Base-by-base conservation (phyloP, 192 early-diverging fungal species). In the Obelidium mucronatum region DNA sequence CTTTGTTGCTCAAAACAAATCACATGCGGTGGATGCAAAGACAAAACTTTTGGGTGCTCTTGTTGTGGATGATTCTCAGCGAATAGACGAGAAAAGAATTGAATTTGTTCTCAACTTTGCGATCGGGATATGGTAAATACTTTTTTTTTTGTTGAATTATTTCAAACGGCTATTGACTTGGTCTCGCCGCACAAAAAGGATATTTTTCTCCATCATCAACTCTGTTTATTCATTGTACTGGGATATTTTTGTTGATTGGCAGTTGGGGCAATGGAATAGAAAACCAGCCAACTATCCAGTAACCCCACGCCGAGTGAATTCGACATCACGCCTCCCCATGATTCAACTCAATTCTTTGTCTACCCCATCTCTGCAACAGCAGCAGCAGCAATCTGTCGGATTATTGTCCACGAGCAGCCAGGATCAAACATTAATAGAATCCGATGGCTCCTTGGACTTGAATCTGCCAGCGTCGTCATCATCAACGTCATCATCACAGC, bases 191-290 rank as follows among this genome's bases (percentile, higher is more conserved):
- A 4, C 58, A 30, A 54, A 33, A 58, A 87, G 88, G 88, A 66
- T 91, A n/a, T 69, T 85, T 22, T 83, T 89, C 30, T 91, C 93
- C 0, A 83, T 91, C 31, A 80, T 97, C 65, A 97, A 98, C 82
- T 95, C 97, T 36, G 83, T 95, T 19, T 98, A 93, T 81, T 96
- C 94, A 3, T 91, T 96, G 51, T 97, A 96, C 80, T 99, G 97
- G 98, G 97, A 98, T 84, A 86, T 98, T 34, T 88, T 86, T 22
- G 91, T 95, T 78, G 97, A 97, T 81, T 98, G 96, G 96, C 87
- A 91, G 35, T 75, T 98, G 39, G 80, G 84, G 61, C 70, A 85
- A 69, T 59, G 54, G 59, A 53, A 73, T 31, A 33, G 37, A 65
- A 30, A 39, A n/a, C 31, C 37, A 65, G 24, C 6, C 63, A 15